Base-by-base conservation (phyloP, 345 rosid species). In the Mallotus nudiflorus region DNA sequence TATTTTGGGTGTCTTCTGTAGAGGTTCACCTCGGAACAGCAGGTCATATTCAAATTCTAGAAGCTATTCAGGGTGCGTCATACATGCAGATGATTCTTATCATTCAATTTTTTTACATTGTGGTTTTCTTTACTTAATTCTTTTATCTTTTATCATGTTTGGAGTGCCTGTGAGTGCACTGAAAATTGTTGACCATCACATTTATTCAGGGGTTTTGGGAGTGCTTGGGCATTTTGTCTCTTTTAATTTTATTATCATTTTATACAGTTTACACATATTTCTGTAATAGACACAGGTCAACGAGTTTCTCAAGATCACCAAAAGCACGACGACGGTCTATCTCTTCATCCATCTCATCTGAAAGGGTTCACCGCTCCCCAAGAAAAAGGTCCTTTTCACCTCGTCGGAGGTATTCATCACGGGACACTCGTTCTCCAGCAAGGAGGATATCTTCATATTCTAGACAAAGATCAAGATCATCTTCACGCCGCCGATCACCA, bases 291-390 rank as follows among this genome's bases (percentile, higher is more conserved):
- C 79, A 46, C 56, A 89, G 81, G 66, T 85, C 89, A 31, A 89
- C 92, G 85, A 92, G 96, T 73, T 39, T 87, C 28, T 91, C 99
- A 3, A 80, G 81, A 78, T 92, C 98, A 80, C 86, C 85, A 52
- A 61, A 62, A 49, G 70, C 44, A 14, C 77, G 74, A n/a, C 65
- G 67, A 28, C 77, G 68, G 27, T 78, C 89, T 11, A 18, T 76
- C 71, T 83, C 88, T 60, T 72, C 80, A 29, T 78, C 89, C 14
- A 18, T 76, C 71, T 83, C 88, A 56, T 72, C 80, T 67, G 81
- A 78, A 29, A 75, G 76, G 45, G 51, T 28, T 19, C 37, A 31
- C 29, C 67, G n/a, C 58, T 83, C 92, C 19, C 85, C 82, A 6
- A 80, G 83, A 69, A 84, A 77, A 61, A 74, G 73, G 15, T 84